These are phyloP conservation scores for Lindgomyces ingoldianus DNA, from an alignment of 495 filamentous ascomycete genomes.

Conservation along the genomic window DNA sequence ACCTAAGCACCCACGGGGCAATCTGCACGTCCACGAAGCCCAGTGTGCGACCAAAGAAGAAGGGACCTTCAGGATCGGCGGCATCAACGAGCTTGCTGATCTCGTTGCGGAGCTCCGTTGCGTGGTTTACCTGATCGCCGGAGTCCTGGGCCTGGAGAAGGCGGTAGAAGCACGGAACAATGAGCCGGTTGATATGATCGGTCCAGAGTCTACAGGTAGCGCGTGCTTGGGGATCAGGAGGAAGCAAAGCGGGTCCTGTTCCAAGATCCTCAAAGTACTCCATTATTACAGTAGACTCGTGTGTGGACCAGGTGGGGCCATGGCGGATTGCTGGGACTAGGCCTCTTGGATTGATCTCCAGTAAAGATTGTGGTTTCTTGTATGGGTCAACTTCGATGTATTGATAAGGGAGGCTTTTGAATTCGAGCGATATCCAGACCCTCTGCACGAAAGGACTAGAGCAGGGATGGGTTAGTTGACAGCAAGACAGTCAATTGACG, in stretches of 20 bases:
- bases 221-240: constrained; percentile 65
- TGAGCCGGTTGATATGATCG: constrained; percentile 83
- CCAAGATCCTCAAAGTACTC: constrained; percentile 91
- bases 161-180: constrained; percentile 80
- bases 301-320: constrained; percentile 76
- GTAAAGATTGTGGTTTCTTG: constrained; percentile 71
- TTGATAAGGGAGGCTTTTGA: constrained; percentile 80
- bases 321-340: constrained; percentile 81
- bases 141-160: constrained; percentile 72
- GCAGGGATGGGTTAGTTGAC: constrained; percentile 4
- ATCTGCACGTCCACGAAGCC: constrained; percentile 85
- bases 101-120: constrained; percentile 66
- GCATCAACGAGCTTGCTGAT: constrained; percentile 73
- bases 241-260: constrained; percentile 62
- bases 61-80: constrained; percentile 70
- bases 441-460: constrained; percentile 80
- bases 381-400: constrained; percentile 93
- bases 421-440: constrained; percentile 93
- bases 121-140: constrained; percentile 62
- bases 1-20: constrained; percentile 82
- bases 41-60: constrained; percentile 72
- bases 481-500: constrained; percentile 7
- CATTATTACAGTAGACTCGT: constrained; percentile 83
- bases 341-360: constrained; percentile 87
- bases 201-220: constrained; percentile 84